These are phyloP conservation scores for Saccharum officinarum DNA, from an alignment of 176 grass and related monocot genomes.

Conservation along the genomic window DNA sequence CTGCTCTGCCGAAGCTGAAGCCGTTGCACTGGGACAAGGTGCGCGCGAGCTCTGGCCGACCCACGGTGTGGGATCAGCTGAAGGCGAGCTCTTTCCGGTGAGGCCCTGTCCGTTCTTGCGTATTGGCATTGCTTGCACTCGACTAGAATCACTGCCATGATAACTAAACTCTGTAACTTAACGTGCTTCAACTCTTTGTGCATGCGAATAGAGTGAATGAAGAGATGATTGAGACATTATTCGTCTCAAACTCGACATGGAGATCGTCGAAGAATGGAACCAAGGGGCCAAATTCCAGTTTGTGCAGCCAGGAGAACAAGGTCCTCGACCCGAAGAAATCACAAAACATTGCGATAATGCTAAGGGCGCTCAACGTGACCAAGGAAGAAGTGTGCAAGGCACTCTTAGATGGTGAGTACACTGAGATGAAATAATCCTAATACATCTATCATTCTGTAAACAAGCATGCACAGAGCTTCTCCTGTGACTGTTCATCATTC, in stretches of 20 bases:
- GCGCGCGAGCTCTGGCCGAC: constrained; percentile 60
- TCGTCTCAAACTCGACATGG: constrained; percentile 68
- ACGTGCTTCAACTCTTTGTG: not conserved
- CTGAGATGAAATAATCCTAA: not conserved
- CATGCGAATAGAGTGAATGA: constrained; percentile 51
- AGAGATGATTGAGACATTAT: constrained; percentile 77
- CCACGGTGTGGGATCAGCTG: constrained; percentile 81
- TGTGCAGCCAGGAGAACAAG: constrained; percentile 55
- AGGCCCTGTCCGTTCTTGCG: not conserved
- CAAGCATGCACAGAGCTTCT: not conserved
- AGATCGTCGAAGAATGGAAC: constrained; percentile 53
- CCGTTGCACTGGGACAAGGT: constrained; percentile 86
- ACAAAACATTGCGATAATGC: constrained; percentile 81
- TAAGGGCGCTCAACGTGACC: constrained; percentile 57
- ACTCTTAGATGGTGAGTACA: constrained; percentile 55
- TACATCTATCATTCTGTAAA: not conserved
- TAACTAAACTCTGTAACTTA: not conserved
- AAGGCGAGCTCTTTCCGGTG: constrained; percentile 80
- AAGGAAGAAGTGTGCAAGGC: constrained; percentile 83
- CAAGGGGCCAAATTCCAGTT: constrained; percentile 42
- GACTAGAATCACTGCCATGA: not conserved
- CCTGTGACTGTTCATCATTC: not conserved
- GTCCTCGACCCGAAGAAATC: constrained; percentile 63
- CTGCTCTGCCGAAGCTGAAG: constrained; percentile 54
- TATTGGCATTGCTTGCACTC: not conserved